Percentiles rank a stretch among this genome's conserved stretches.
These are phyloP conservation scores for Fomitopsis palustris DNA, from an alignment of 1,284 basidiomycete species.

Conservation along the genomic window DNA sequence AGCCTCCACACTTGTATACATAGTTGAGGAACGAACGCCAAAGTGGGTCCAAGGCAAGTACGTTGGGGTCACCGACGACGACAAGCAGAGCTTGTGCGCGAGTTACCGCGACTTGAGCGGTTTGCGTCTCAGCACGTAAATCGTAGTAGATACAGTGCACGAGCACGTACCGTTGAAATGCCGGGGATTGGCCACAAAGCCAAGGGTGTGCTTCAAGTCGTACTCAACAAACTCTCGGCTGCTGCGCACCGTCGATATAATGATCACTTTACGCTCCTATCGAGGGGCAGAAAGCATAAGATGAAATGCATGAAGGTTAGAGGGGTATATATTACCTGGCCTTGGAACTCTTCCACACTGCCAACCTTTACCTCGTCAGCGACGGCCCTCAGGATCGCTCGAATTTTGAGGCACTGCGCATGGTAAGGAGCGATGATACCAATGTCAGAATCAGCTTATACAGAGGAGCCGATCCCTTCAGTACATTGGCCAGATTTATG, in stretches of 20 bases:
- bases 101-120: conserved; percentile 48
- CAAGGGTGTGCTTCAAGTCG: conserved; percentile 55
- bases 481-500: neutral
- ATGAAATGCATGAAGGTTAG: neutral
- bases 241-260: conserved; percentile 65
- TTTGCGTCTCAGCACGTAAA: neutral
- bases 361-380: conserved; percentile 50
- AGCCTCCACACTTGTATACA: conserved; percentile 45
- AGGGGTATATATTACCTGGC: conserved; percentile 39
- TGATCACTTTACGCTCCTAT: conserved; percentile 62
- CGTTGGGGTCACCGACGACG: conserved; percentile 49
- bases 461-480: neutral
- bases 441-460: conserved; percentile 42
- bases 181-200: conserved; percentile 59
- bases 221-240: conserved; percentile 51
- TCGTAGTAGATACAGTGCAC: neutral
- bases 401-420: conserved; percentile 53
- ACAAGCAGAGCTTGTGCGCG: conserved; percentile 54
- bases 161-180: conserved; percentile 56
- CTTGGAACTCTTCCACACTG: conserved; percentile 68
- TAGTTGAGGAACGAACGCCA: conserved; percentile 55
- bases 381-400: conserved; percentile 23
- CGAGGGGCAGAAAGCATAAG: neutral
- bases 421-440: conserved; percentile 63
- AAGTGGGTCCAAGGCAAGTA: conserved; percentile 54